Evolutionary conservation across 148 eudicot species (phyloP).

Genomic region (Nepenthes gracilis): DNA sequence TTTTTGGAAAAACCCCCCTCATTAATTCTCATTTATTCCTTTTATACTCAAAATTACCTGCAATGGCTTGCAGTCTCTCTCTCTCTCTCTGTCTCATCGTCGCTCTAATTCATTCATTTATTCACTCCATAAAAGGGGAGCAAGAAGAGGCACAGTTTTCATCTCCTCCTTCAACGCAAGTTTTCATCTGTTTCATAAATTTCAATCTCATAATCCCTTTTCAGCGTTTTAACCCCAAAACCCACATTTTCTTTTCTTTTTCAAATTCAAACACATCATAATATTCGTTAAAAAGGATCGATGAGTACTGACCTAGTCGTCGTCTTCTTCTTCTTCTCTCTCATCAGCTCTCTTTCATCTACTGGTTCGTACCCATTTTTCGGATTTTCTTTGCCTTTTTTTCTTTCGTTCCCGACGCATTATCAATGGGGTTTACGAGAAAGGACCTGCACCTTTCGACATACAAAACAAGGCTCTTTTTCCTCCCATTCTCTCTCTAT

Average conservation of each 20-base stretch:
- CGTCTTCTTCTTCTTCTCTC: conserved; percentile 1
- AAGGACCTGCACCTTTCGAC: too few relatives aligned
- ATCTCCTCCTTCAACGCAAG: not conserved
- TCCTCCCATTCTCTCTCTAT: too few relatives aligned
- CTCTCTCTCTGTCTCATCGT: not conserved
- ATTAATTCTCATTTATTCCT: too few relatives aligned
- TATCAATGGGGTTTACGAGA: not conserved
- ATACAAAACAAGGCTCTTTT: too few relatives aligned
- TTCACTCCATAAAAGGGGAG: not conserved
- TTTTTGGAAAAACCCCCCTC: too few relatives aligned
- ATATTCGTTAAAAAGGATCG: conserved; percentile 4
- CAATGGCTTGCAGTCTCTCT: not conserved
- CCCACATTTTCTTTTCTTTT: not conserved
- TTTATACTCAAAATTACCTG: too few relatives aligned
- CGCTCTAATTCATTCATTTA: not conserved
- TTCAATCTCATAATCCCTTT: not conserved
- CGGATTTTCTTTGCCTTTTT: not conserved
- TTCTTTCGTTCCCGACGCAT: not conserved
- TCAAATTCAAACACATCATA: not conserved
- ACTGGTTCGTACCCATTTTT: conserved; percentile 16
- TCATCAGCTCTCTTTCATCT: conserved; percentile 8
- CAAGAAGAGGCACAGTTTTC: too few relatives aligned
- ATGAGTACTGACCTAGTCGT: conserved; percentile 13
- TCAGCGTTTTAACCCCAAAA: not conserved
- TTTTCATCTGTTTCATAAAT: not conserved